These are phyloP conservation scores for Novakomyces olei DNA, from an alignment of 805 yeast genomes.

Conservation along the genomic window DNA sequence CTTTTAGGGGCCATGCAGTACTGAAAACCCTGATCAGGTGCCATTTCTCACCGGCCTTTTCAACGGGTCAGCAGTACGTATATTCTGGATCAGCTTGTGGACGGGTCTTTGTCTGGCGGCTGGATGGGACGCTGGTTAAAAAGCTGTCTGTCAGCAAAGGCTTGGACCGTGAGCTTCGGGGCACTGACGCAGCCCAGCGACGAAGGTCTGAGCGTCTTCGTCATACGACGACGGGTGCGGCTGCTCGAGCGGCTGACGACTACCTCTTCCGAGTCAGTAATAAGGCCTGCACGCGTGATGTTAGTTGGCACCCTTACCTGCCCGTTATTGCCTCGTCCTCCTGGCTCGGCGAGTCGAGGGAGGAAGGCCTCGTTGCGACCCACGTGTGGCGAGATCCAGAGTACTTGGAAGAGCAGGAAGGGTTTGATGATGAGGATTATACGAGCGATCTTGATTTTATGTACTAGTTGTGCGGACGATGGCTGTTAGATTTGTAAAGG, in stretches of 20 bases:
- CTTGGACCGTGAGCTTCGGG: slow-evolving; percentile 1
- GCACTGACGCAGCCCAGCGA: background rate
- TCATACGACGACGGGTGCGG: background rate
- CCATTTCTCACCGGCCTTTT: slow-evolving; percentile 13
- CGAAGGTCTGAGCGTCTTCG: background rate
- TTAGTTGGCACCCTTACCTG: slow-evolving; percentile 13
- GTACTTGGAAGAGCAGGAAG: slow-evolving; percentile 1
- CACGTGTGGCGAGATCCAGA: slow-evolving; percentile 7
- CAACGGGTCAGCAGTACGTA: slow-evolving; percentile 13
- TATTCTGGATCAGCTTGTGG: slow-evolving; percentile 16
- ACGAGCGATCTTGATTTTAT: too few species aligned
- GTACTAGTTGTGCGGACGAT: too few species aligned
- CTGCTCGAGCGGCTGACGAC: background rate
- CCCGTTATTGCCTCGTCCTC: slow-evolving; percentile 10
- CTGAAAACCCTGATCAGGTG: slow-evolving; percentile 13
- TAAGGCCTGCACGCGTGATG: slow-evolving; percentile 12
- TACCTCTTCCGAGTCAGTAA: background rate
- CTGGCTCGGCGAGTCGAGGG: slow-evolving; percentile 8
- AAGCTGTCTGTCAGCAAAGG: slow-evolving; percentile 7
- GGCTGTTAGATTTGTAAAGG: too few species aligned
- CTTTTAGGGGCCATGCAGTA: slow-evolving; percentile 14
- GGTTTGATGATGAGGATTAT: slow-evolving; percentile 5
- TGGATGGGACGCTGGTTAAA: slow-evolving; percentile 13
- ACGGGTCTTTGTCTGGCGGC: slow-evolving; percentile 12
- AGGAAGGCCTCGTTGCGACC: slow-evolving; percentile 8